Evolutionary conservation across 441 rosid genomes (phyloP).

Genomic region (Euphorbia corollata): DNA sequence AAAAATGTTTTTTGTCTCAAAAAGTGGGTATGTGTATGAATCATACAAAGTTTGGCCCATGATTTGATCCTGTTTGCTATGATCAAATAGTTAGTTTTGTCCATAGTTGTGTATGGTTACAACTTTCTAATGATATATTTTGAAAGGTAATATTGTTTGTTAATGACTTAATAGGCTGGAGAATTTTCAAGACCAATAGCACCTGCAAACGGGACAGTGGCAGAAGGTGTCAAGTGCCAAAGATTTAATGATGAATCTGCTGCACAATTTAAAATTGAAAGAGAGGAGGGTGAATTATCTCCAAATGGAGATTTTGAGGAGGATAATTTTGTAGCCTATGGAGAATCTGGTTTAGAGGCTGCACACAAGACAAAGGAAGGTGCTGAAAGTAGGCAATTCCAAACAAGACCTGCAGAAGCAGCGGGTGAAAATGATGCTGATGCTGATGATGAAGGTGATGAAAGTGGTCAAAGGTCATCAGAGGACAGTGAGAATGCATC

Average conservation of each 20-base stretch:
- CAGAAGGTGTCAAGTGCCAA: constrained; percentile 40
- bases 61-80: constrained; percentile 6
- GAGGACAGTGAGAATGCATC: constrained; percentile 87
- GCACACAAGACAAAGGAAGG: constrained; percentile 47
- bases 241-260: constrained; percentile 48
- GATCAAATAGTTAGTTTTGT: neutral
- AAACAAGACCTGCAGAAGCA: constrained; percentile 43
- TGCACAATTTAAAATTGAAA: constrained; percentile 59
- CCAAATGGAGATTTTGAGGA: constrained; percentile 91
- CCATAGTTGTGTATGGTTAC: constrained; percentile 1
- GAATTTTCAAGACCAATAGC: constrained; percentile 36
- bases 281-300: constrained; percentile 98
- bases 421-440: constrained; percentile 71
- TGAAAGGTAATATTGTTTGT: constrained; percentile 14
- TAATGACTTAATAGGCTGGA: constrained; percentile 43
- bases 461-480: constrained; percentile 76
- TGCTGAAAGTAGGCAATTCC: constrained; percentile 47
- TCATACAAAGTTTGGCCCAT: neutral
- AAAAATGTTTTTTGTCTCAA: neutral
- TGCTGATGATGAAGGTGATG: constrained; percentile 79
- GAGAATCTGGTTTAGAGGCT: constrained; percentile 53
- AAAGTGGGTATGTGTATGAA: neutral
- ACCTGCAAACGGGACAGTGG: constrained; percentile 44
- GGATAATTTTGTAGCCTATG: constrained; percentile 76
- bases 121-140: constrained; percentile 12